These are phyloP conservation scores for Sporothrix curviconia DNA, from an alignment of 2,329 filamentous ascomycete species.

Conservation along the genomic window DNA sequence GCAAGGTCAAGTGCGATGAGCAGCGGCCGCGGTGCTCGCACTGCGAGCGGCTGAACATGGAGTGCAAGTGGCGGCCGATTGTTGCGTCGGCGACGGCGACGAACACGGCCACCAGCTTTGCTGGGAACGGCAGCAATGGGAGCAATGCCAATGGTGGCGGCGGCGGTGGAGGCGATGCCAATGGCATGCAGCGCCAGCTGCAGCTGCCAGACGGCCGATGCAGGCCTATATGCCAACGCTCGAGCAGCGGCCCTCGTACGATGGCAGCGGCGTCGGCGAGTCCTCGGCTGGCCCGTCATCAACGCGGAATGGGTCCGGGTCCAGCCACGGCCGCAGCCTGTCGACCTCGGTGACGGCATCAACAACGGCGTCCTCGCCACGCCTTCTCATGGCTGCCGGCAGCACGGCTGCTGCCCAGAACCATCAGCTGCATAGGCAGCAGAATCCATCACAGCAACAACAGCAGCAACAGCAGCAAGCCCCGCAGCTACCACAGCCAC, in stretches of 20 bases:
- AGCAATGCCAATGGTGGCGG: background rate
- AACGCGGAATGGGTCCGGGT: background rate
- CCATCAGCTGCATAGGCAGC: background rate
- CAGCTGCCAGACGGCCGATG: slow-evolving; percentile 3
- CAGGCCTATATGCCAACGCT: background rate
- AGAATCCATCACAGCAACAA: background rate
- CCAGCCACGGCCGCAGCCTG: background rate
- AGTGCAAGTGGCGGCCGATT: slow-evolving; percentile 41
- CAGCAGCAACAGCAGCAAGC: background rate
- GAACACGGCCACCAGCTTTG: too few species aligned
- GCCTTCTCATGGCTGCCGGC: too few species aligned
- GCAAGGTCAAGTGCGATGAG: slow-evolving; percentile 49
- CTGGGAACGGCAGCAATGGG: too few species aligned
- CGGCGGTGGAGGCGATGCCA: slow-evolving; percentile 16
- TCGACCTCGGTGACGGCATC: background rate
- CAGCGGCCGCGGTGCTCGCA: slow-evolving; percentile 45
- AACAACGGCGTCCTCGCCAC: background rate
- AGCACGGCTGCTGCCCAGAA: too few species aligned
- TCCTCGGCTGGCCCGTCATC: background rate
- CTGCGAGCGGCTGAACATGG: slow-evolving; percentile 46
- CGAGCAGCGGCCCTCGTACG: background rate
- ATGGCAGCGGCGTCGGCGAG: background rate
- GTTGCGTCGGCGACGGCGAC: background rate
- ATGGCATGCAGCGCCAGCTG: background rate
- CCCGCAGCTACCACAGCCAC: background rate